Evolutionary conservation across 495 filamentous ascomycete genomes (phyloP), one percentile per base, ranked within the genome.

Genomic region (Daldinia childiae): DNA sequence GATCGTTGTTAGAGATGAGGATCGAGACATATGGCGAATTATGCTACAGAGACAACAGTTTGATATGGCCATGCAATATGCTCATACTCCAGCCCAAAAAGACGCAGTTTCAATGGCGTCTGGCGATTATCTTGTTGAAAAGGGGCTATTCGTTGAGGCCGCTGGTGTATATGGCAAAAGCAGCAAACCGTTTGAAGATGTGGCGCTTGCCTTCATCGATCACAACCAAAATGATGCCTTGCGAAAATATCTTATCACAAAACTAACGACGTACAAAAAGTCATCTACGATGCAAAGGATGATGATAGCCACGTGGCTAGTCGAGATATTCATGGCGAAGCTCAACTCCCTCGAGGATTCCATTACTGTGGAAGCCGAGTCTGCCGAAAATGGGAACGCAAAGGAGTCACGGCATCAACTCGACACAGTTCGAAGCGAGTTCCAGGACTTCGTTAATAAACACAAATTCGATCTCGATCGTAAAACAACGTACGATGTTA

Each of bases 311-410:
- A 93, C 90, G 73, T 99, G 95, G 95, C 87, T 99, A 57, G 85
- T 97, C 17, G 95, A 99, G 72, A 85, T 97, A 6, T 98, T 95
- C 79, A 99, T 99, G 95, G 91, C 93, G 3, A 98, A 97, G 80
- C 84, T 98, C 32, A 98, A 98, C 74, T 90, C 91, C 4, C 88
- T 99, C 0, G 96, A 98, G 76, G 95, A 99, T 77, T 93, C 92
- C 14, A 93, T 98, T 58, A 90, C 93, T 38, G 97, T 96, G 0
- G 91, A 94, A 70, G 93, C 93, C 0, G 93, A 97, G 71, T 81
- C 97, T 39, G 87, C 89, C 3, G 91, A 92, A 67, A 89, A 87
- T 24, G 83, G 88, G 19, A 92, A 87, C 69, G 84, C 88, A 0
- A 86, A 85, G 27, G 89, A 95, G 59, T 90, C 92, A 17, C 85